Percentiles rank a stretch among this genome's conserved stretches.
Evolutionary conservation across 78 protist genomes (phyloP).

Genomic region (Diacronema lutheri): DNA sequence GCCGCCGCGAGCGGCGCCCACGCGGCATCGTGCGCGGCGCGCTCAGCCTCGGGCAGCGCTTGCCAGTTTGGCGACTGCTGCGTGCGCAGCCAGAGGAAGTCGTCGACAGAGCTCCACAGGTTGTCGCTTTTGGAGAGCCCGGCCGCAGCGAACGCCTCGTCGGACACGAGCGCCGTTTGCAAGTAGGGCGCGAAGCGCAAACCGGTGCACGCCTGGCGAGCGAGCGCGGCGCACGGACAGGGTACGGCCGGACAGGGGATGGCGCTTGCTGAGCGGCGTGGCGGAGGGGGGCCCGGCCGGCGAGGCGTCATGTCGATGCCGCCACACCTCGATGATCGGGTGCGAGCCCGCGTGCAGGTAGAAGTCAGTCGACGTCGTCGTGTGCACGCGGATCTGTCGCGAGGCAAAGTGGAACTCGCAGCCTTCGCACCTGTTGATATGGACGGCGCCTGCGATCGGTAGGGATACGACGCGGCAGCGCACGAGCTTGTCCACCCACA

Average conservation of each 20-base stretch:
- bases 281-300: too few species aligned
- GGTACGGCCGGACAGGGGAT: too few species aligned
- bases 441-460: constrained; percentile 31
- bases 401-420: constrained; percentile 35
- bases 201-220: background rate
- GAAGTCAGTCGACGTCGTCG: background rate
- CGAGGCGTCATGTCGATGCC: too few species aligned
- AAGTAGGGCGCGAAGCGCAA: constrained; percentile 46
- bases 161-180: background rate
- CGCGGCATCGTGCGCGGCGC: background rate
- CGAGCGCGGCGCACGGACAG: too few species aligned
- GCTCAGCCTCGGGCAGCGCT: constrained; percentile 1
- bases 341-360: constrained; percentile 35
- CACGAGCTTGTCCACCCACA: background rate
- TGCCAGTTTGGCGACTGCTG: constrained; percentile 49
- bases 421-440: constrained; percentile 11
- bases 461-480: constrained; percentile 18
- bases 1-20: too few species aligned
- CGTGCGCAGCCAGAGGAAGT: constrained; percentile 45
- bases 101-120: constrained; percentile 42
- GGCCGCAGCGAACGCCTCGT: background rate
- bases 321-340: constrained; percentile 46
- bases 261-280: too few species aligned
- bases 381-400: constrained; percentile 46
- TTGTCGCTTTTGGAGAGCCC: background rate